Evolutionary conservation across 176 grass and related monocot genomes (phyloP), one percentile per base, ranked within the genome.

Genomic region (Triticum monococcum): DNA sequence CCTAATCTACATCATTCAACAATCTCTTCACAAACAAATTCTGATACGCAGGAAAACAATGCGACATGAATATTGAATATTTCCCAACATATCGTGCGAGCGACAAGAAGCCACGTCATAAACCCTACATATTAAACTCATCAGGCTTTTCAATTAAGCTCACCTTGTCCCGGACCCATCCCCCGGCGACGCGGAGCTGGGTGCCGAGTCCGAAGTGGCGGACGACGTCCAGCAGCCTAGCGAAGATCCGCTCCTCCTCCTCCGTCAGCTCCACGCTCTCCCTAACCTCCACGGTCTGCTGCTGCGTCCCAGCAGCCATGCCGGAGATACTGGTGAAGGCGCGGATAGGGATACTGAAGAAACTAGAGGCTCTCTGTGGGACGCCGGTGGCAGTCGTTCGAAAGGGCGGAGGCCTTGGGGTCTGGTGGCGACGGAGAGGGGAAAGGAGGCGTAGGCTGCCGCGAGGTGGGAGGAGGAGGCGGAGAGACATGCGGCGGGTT

Each of bases 221-320:
- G 16, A 96, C 91, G 59, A 98, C 96, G 5, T 92, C 96, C 16
- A 95, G 90, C 28, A 98, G 81, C 9, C 92, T 68, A n/a, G 33
- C 41, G 82, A 96, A 98, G 54, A 98, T 98, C 71, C 38, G 22
- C 57, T 91, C 88, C 88, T 98, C 96, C 79, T 91, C 91, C 84
- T 92, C 88, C 3, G 90, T 91, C 60, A 96, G 83, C 75, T 91
- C 93, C 38, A 98, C 90, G 81, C 59, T 59, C 72, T 96, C 90
- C 88, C 74, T 92, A 66, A 98, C 88, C 41, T 52, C 64, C 12
- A 87, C 6, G 54, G 36, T 59, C 67, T 50, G 36, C 72, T 74
- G 65, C 68, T 81, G 65, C 72, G 64, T n/a, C 77, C 22, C 62
- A 14, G 68, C 76, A 28, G 76, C 76, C 85, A 88, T 88, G 81